phyloP scores from a whole-genome alignment of 1,139 yeast species.

The Saccharomyces hybrid region DNA sequence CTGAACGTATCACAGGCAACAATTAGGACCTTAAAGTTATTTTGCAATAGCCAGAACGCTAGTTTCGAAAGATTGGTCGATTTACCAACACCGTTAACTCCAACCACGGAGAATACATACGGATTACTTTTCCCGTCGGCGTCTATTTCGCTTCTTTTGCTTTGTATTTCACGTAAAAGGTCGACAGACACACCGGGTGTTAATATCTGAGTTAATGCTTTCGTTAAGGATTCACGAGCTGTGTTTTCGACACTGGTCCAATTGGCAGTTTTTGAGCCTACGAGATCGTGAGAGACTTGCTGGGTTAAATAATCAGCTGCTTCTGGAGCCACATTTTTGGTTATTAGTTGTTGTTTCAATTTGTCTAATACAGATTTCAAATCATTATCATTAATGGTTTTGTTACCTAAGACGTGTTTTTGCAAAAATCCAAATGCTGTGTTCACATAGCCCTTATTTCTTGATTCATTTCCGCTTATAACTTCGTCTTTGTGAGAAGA shows the following conservation, averaged over 20 bases:
- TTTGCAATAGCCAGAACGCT: conserved; percentile 92
- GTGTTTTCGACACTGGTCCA: conserved; percentile 58
- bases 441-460: conserved; percentile 21
- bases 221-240: conserved; percentile 60
- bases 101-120: conserved; percentile 91
- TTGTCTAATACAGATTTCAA: conserved; percentile 46
- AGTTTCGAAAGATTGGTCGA: conserved; percentile 90
- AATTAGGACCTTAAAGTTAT: conserved; percentile 75
- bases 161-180: conserved; percentile 72
- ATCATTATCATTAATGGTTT: conserved; percentile 46
- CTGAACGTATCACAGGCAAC: conserved; percentile 98
- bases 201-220: conserved; percentile 69
- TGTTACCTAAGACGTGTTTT: conserved; percentile 54
- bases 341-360: conserved; percentile 44
- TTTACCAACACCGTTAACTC: conserved; percentile 97
- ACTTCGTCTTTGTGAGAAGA: conserved; percentile 28
- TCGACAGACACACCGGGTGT: conserved; percentile 93
- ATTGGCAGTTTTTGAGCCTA: conserved; percentile 58
- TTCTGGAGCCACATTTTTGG: conserved; percentile 46
- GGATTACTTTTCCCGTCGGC: conserved; percentile 43
- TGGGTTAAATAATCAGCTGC: conserved; percentile 53
- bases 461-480: conserved; percentile 30
- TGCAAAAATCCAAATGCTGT: conserved; percentile 47
- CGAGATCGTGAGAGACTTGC: conserved; percentile 50
- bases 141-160: conserved; percentile 31